A percentile compares a stretch with the other conserved stretches of the same genome.
Evolutionary conservation across 176 grass and related monocot genomes (phyloP).

Genomic region (Musa beccarii): DNA sequence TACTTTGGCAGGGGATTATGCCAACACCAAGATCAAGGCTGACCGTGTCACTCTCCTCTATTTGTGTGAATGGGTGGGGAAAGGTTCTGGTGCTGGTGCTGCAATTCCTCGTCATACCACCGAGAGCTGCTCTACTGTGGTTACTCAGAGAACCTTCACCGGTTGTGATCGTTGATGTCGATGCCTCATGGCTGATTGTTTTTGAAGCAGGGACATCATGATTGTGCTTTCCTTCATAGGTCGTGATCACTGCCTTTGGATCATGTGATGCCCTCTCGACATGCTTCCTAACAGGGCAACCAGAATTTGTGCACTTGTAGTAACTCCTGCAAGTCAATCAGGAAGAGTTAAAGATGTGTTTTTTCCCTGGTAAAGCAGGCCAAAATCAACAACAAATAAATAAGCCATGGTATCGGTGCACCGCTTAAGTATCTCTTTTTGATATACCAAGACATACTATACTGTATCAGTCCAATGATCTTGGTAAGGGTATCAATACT

Average conservation of each 20-base stretch:
- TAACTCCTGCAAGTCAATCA: slow-evolving; percentile 67
- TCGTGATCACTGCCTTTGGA: slow-evolving; percentile 97
- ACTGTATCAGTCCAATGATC: neutral
- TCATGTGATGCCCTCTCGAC: slow-evolving; percentile 99
- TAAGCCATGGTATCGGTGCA: neutral
- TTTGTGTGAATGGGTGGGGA: slow-evolving; percentile 46
- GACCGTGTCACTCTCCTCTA: slow-evolving; percentile 44
- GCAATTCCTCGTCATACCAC: slow-evolving; percentile 59
- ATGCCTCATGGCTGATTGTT: slow-evolving; percentile 43
- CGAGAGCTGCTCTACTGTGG: slow-evolving; percentile 33
- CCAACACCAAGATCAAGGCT: slow-evolving; percentile 95
- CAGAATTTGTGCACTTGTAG: slow-evolving; percentile 90
- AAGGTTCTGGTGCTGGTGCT: slow-evolving; percentile 33
- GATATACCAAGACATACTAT: neutral
- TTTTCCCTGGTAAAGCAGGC: neutral
- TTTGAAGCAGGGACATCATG: slow-evolving; percentile 91
- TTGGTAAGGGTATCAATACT: no score
- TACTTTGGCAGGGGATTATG: slow-evolving; percentile 62
- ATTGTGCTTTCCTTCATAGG: slow-evolving; percentile 98
- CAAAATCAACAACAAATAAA: neutral
- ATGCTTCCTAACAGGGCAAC: slow-evolving; percentile 95
- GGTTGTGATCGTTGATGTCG: slow-evolving; percentile 21
- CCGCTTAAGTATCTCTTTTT: neutral
- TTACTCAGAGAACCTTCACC: slow-evolving; percentile 28
- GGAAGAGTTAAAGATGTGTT: neutral